A percentile compares a stretch with the other conserved stretches of the same genome.
Conservation (phyloP, 139 green algal species). For the Tetradesmus obliquus region DNA sequence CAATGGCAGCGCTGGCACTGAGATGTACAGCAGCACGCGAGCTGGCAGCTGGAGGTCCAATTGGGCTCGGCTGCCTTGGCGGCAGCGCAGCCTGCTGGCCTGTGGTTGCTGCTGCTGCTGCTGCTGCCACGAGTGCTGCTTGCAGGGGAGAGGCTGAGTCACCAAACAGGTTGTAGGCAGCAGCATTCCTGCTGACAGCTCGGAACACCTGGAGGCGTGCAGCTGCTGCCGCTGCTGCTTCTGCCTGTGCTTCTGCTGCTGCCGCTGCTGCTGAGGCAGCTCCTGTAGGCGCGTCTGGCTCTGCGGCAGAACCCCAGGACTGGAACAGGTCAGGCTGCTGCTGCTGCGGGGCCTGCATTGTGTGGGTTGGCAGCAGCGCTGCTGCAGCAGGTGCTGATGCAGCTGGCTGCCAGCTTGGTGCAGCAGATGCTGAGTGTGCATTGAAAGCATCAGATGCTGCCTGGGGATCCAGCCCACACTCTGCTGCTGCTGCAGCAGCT, state of each 20-base stretch:
- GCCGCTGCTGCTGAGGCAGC: neutral
- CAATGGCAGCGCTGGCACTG: neutral
- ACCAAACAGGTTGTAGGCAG: neutral
- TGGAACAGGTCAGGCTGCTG: neutral
- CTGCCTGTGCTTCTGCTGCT: neutral
- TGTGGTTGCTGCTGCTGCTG: neutral
- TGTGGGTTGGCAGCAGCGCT: neutral
- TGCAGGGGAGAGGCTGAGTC: neutral
- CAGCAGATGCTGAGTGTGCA: neutral
- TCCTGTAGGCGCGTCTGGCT: neutral
- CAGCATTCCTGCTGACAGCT: neutral
- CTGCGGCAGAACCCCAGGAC: neutral
- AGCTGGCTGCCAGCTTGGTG: neutral
- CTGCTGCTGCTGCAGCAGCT: constrained; percentile 7
- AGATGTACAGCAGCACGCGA: neutral
- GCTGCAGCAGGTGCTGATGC: neutral
- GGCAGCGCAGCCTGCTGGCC: neutral
- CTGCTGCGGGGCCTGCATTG: neutral
- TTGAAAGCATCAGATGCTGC: neutral
- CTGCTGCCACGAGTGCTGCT: neutral
- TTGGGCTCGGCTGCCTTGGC: neutral
- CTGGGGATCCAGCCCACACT: neutral
- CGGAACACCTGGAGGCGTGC: neutral
- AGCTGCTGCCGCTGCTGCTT: constrained; percentile 10
- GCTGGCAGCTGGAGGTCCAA: neutral